Base-by-base conservation (phyloP, 495 filamentous ascomycete species). In the Amniculicola lignicola region DNA sequence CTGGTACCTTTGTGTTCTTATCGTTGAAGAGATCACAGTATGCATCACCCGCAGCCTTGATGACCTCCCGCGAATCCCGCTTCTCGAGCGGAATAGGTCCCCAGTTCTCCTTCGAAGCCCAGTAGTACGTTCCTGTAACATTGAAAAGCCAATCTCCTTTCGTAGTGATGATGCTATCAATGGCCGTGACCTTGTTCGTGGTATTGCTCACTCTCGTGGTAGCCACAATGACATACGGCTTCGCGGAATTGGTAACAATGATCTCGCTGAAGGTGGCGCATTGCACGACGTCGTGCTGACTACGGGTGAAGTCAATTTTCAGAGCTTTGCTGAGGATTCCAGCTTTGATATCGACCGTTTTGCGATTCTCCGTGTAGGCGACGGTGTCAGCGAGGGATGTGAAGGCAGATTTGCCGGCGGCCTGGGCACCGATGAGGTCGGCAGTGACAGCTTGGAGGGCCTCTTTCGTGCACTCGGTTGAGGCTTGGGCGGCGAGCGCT, bases 241-340 rank as follows among this genome's bases (percentile, higher is more conserved):
- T 65, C 12, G 62, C 28, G 39, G 65, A 38, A 51, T 72, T 67
- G 22, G 76, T 74, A 15, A 71, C 68, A 42, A 79, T 69, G 46
- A 78, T 62, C 55, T 80, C 78, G 35, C 71, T 77, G 72, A 74
- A 80, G 44, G 75, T 77, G 11, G 75, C 75, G 69, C 77, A 80
- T 22, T 69, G 67, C 1, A 67, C 71, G 25, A 71, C 74, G 68
- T 80, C 78, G 64, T 72, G 69, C 46, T 66, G 65, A 62, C 66
- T 72, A 36, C 75, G 72, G 65, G 68, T 73, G 69, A 77, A 76
- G 68, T 72, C 72, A 52, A 79, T 71, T 41, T 64, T 67, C 46
- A 78, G 55, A 2, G 75, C 59, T n/a, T 64, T 59, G 4, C 70
- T 62, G 28, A 79, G 59, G 37, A 78, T 71, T 22, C 72, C 69